phyloP scores from a whole-genome alignment of 495 filamentous ascomycete species.

The Acidomyces sp. region DNA sequence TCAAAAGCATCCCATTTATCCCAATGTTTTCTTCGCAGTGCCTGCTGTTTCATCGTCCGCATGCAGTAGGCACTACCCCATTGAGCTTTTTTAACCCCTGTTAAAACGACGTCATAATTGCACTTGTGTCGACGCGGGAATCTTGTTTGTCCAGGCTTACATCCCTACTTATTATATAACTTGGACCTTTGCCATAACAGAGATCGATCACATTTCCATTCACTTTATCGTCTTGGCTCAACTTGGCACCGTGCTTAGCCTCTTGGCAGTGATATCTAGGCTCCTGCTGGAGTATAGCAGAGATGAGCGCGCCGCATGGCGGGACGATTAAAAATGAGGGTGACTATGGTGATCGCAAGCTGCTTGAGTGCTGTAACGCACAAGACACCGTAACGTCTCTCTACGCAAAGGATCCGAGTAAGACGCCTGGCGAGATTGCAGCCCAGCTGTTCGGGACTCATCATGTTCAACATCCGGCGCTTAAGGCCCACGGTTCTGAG shows the following conservation, averaged over 20 bases:
- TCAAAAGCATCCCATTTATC: no score
- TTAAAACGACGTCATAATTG: no score
- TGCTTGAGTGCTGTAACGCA: slow-evolving; percentile 7
- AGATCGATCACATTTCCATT: neutral
- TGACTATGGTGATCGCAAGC: neutral
- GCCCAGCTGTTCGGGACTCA: slow-evolving; percentile 38
- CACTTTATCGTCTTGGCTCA: neutral
- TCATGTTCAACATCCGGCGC: slow-evolving; percentile 6
- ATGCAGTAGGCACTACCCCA: no score
- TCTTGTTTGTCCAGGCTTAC: no score
- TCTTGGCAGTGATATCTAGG: neutral
- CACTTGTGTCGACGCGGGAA: no score
- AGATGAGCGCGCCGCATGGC: neutral
- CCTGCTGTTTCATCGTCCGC: no score
- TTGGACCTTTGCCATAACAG: no score
- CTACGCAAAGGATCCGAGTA: slow-evolving; percentile 39
- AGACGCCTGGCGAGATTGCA: slow-evolving; percentile 41
- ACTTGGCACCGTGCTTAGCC: slow-evolving; percentile 1
- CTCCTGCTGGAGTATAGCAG: neutral
- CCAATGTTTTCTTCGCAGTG: no score
- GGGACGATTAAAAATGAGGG: neutral
- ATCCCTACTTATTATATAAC: no score
- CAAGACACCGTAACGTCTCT: slow-evolving; percentile 42
- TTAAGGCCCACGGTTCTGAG: slow-evolving; percentile 9
- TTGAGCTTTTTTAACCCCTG: no score